Conservation (phyloP, 2,329 filamentous ascomycete genomes). For the Aureobasidium sp. region DNA sequence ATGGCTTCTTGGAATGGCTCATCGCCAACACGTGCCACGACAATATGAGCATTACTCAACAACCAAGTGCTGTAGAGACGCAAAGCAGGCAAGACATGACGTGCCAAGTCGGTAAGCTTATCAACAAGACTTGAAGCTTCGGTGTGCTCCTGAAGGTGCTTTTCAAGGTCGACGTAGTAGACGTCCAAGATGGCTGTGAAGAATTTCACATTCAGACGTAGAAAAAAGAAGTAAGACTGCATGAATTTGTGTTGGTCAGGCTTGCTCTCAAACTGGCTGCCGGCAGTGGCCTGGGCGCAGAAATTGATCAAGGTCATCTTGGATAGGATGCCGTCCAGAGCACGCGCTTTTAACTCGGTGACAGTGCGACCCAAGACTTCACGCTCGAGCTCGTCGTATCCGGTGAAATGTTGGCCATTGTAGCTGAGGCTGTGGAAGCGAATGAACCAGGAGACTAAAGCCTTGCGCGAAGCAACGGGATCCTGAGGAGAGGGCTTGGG, state of each 20-base stretch:
- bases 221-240: constrained; percentile 49
- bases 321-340: constrained; percentile 55
- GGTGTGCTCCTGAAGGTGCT: constrained; percentile 14
- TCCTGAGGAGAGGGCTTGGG: constrained; percentile 30
- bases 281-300: constrained; percentile 67
- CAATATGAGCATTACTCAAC: constrained; percentile 43
- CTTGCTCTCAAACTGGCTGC: constrained; percentile 50
- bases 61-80: constrained; percentile 63
- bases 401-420: constrained; percentile 63
- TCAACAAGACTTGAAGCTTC: constrained; percentile 32
- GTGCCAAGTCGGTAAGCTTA: constrained; percentile 49
- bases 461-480: constrained; percentile 49
- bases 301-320: constrained; percentile 83
- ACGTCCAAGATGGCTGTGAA: constrained; percentile 63
- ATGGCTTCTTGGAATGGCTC: constrained; percentile 48
- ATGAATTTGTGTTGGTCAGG: constrained; percentile 24
- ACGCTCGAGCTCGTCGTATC: constrained; percentile 72
- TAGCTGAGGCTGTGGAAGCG: constrained; percentile 79
- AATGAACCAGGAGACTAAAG: constrained; percentile 72
- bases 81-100: constrained; percentile 53
- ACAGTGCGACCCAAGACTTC: constrained; percentile 74
- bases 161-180: constrained; percentile 46
- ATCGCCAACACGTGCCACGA: constrained; percentile 47
- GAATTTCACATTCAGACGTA: constrained; percentile 70
- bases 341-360: constrained; percentile 60